Percentiles rank a stretch among this genome's conserved stretches.
These are phyloP conservation scores for Candida loeiensis DNA, from an alignment of 805 yeast genomes.

Conservation along the genomic window DNA sequence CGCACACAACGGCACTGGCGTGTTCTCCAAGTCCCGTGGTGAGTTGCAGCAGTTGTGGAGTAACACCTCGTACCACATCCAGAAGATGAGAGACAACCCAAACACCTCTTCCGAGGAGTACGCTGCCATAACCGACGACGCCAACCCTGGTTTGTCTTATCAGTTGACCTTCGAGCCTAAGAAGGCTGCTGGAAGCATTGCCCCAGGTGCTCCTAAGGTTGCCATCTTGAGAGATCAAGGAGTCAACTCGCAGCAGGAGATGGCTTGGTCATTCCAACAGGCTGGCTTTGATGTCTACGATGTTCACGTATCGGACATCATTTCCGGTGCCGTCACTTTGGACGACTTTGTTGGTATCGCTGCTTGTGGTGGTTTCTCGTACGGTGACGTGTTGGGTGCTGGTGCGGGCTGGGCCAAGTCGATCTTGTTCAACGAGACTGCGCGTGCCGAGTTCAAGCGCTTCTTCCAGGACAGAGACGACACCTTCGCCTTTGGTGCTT, in stretches of 20 bases:
- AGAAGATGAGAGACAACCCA: conserved; percentile 92
- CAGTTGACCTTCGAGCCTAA: conserved; percentile 66
- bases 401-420: conserved; percentile 99
- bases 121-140: conserved; percentile 66
- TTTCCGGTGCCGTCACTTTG: conserved; percentile 66
- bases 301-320: conserved; percentile 93
- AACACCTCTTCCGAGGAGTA: conserved; percentile 84
- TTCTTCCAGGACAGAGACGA: conserved; percentile 86
- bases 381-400: conserved; percentile 98
- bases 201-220: conserved; percentile 66
- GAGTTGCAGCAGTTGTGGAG: conserved; percentile 81
- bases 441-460: conserved; percentile 68
- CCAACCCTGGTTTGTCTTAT: conserved; percentile 86
- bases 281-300: conserved; percentile 95
- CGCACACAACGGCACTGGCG: conserved; percentile 40
- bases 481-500: conserved; percentile 96
- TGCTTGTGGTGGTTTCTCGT: conserved; percentile 98
- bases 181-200: not conserved
- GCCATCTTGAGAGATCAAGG: conserved; percentile 98
- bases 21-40: conserved; percentile 59
- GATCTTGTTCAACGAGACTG: conserved; percentile 75
- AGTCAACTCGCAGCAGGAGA: conserved; percentile 95
- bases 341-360: conserved; percentile 88
- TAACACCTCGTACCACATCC: conserved; percentile 84
- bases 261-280: conserved; percentile 95